Evolutionary conservation across 2,329 filamentous ascomycete genomes (phyloP).

Genomic region (Diaporthe citriasiana): DNA sequence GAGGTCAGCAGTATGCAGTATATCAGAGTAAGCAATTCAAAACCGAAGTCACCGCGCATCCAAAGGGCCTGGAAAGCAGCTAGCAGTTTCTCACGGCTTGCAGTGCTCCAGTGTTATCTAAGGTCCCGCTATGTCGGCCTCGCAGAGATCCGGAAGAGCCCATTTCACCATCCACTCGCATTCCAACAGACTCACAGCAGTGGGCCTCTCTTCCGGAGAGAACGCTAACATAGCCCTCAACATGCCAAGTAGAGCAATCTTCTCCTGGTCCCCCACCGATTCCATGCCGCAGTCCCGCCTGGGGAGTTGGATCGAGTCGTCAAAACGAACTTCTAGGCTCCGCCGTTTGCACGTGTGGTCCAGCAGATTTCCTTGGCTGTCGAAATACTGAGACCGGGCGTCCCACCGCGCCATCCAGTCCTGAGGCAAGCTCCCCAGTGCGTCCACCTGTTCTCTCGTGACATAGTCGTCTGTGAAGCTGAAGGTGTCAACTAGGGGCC

Average conservation of each 20-base stretch:
- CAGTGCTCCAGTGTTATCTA: no score
- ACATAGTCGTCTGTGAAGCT: slow-evolving; percentile 21
- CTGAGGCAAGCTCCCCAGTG: neutral
- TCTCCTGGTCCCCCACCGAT: neutral
- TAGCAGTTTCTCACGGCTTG: no score
- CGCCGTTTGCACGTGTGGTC: neutral
- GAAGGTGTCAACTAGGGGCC: slow-evolving; percentile 7
- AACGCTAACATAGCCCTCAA: slow-evolving; percentile 20
- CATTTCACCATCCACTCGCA: slow-evolving; percentile 28
- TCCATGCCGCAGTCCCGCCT: neutral
- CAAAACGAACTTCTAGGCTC: slow-evolving; percentile 19
- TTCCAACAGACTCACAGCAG: slow-evolving; percentile 16
- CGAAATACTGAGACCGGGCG: slow-evolving; percentile 14
- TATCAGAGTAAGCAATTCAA: no score
- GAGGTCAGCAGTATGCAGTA: no score
- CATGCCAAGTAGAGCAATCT: slow-evolving; percentile 11
- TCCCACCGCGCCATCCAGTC: neutral
- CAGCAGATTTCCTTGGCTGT: neutral
- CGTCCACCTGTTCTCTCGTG: slow-evolving; percentile 26
- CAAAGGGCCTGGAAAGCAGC: no score
- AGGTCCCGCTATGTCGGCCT: no score
- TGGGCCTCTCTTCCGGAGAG: slow-evolving; percentile 27
- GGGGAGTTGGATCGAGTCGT: slow-evolving; percentile 9
- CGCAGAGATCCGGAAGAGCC: slow-evolving; percentile 20
- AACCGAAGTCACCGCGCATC: no score